phyloP scores from a whole-genome alignment of 2,329 filamentous ascomycete genomes.

The Trichoderma cornu-damae region DNA sequence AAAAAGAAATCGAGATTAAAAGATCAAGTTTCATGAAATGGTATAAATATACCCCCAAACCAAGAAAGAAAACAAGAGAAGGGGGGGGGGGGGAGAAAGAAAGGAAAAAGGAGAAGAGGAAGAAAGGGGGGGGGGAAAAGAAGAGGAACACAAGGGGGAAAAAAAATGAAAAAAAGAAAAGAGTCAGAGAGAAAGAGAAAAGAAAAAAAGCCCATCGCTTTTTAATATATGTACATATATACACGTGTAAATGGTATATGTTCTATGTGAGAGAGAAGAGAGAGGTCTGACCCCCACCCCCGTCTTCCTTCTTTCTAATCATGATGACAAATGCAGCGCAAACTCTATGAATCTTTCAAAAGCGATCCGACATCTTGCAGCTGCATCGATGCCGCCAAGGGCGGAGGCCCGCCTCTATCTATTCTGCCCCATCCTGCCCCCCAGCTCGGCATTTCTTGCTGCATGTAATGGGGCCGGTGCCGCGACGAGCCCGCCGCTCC shows the following conservation, averaged over 20 bases:
- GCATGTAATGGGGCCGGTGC: conserved; percentile 4
- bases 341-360: conserved; percentile 15
- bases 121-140: no score
- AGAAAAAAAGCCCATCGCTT: conserved; percentile 5
- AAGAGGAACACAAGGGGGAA: no score
- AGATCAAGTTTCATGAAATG: no score
- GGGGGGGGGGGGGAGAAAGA: no score
- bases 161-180: not conserved
- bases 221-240: conserved; percentile 9
- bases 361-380: conserved; percentile 20
- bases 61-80: not conserved
- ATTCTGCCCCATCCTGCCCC: conserved; percentile 32
- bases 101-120: not conserved
- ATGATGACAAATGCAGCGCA: no score
- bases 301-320: not conserved
- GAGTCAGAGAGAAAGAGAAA: not conserved
- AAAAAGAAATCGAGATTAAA: not conserved
- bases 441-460: conserved; percentile 26
- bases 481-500: not conserved
- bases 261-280: not conserved
- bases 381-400: conserved; percentile 19
- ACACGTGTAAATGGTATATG: conserved; percentile 2
- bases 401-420: conserved; percentile 28
- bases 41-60: no score
- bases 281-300: no score